Conservation (phyloP, 345 rosid genomes). For the Raphanus raphanistrum region DNA sequence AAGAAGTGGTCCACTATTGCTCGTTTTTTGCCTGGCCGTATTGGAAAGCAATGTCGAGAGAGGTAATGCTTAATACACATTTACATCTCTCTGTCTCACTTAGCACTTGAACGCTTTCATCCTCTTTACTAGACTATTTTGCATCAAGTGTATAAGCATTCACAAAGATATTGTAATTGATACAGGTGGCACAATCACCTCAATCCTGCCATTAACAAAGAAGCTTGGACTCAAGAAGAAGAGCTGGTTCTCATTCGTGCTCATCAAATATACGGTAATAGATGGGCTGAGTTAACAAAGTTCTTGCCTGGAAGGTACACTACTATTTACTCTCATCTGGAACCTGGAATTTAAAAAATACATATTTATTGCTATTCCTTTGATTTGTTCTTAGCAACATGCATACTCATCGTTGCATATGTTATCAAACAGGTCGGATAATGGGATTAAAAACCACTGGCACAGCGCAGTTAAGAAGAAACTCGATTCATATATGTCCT, state of each 20-base stretch:
- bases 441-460: conserved; percentile 98
- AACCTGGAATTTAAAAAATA: neutral
- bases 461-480: conserved; percentile 99
- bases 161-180: neutral
- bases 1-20: conserved; percentile 99
- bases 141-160: conserved; percentile 15
- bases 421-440: conserved; percentile 81
- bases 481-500: conserved; percentile 81
- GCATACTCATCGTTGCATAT: conserved; percentile 14
- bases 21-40: conserved; percentile 92
- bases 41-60: conserved; percentile 97
- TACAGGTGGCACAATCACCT: conserved; percentile 99
- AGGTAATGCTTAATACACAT: conserved; percentile 48
- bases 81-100: conserved; percentile 16
- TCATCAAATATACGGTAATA: conserved; percentile 94
- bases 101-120: conserved; percentile 5
- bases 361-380: conserved; percentile 17
- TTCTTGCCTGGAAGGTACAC: conserved; percentile 96
- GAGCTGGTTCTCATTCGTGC: conserved; percentile 95
- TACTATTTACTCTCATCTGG: conserved; percentile 5
- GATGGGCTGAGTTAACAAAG: conserved; percentile 98
- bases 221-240: conserved; percentile 99
- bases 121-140: neutral
- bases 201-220: conserved; percentile 92
- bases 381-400: neutral